These are phyloP conservation scores for Berkeleyomyces rouxiae DNA, from an alignment of 2,329 filamentous ascomycete species.

Conservation along the genomic window DNA sequence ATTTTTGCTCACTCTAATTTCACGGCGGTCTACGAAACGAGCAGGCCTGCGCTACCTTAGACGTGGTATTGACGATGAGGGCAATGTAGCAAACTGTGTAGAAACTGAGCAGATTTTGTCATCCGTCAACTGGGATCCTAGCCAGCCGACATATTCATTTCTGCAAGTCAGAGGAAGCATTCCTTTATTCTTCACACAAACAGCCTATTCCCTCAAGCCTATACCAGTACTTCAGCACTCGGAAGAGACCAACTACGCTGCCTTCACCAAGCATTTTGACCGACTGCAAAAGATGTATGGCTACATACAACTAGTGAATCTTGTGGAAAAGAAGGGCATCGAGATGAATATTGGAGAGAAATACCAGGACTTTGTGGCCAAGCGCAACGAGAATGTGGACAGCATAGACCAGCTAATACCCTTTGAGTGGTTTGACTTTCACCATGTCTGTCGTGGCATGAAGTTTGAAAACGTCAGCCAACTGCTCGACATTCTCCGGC, in stretches of 20 bases:
- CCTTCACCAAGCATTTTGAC: constrained; percentile 66
- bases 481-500: constrained; percentile 53
- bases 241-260: constrained; percentile 56
- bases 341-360: constrained; percentile 65
- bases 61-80: constrained; percentile 78
- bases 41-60: constrained; percentile 82
- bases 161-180: constrained; percentile 82
- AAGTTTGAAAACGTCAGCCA: constrained; percentile 88
- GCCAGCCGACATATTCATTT: constrained; percentile 57
- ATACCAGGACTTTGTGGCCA: constrained; percentile 52
- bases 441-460: constrained; percentile 84
- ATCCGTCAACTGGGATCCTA: constrained; percentile 37
- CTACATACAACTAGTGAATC: constrained; percentile 56
- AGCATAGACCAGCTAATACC: constrained; percentile 19
- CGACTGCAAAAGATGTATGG: constrained; percentile 56
- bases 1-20: constrained; percentile 77
- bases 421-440: constrained; percentile 98
- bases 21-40: constrained; percentile 70
- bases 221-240: constrained; percentile 70
- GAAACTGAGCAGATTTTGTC: constrained; percentile 93
- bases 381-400: constrained; percentile 41
- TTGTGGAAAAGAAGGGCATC: constrained; percentile 76
- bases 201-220: constrained; percentile 84
- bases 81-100: constrained; percentile 74
- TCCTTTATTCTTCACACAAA: constrained; percentile 87